phyloP scores from a whole-genome alignment of 1,139 yeast genomes.

The Suhomyces anneliseae region DNA sequence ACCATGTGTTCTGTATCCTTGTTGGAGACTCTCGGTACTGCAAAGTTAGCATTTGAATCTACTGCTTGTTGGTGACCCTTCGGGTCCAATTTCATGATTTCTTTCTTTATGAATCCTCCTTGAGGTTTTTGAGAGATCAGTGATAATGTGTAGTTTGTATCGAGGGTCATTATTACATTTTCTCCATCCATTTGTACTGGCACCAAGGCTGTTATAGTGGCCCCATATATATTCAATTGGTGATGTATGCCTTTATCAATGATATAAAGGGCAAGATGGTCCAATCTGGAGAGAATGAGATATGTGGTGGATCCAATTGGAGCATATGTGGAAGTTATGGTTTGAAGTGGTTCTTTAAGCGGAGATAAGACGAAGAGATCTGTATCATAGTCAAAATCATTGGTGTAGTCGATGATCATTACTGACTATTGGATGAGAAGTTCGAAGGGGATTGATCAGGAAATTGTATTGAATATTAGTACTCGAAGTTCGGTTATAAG shows the following conservation, averaged over 20 bases:
- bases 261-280: conserved; percentile 18
- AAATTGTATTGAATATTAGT: too few species aligned
- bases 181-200: conserved; percentile 5
- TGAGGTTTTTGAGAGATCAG: conserved; percentile 4
- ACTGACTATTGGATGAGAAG: neutral
- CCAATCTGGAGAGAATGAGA: conserved; percentile 8
- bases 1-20: conserved; percentile 17
- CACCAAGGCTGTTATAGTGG: conserved; percentile 9
- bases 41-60: conserved; percentile 26
- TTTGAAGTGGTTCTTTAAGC: conserved; percentile 3
- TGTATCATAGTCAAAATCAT: conserved; percentile 7
- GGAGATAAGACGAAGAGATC: conserved; percentile 6
- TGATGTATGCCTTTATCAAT: conserved; percentile 6
- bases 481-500: too few species aligned
- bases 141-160: conserved; percentile 10
- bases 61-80: conserved; percentile 30
- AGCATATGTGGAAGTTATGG: neutral
- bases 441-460: too few species aligned
- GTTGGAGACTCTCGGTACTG: conserved; percentile 10
- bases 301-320: neutral
- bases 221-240: conserved; percentile 17
- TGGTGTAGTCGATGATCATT: conserved; percentile 5
- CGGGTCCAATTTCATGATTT: conserved; percentile 20
- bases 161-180: conserved; percentile 17
- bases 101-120: conserved; percentile 4